These are phyloP conservation scores for Taphrina betulina DNA, from an alignment of 1,139 yeast genomes.

Conservation along the genomic window DNA sequence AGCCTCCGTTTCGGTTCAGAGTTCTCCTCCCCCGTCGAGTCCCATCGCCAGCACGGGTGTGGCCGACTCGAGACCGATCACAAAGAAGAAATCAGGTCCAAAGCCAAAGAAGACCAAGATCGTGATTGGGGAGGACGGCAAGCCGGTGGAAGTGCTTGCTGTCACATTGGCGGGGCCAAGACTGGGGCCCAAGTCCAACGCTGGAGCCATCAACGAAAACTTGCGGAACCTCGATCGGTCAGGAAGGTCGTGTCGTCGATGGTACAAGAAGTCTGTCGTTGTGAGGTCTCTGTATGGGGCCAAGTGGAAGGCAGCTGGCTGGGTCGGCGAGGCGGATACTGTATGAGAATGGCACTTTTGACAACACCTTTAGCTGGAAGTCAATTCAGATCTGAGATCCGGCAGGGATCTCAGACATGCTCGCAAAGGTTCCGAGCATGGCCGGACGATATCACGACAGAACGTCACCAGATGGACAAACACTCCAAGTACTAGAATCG, in stretches of 20 bases:
- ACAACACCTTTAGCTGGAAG: too few relatives aligned
- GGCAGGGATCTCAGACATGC: too few relatives aligned
- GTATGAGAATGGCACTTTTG: too few relatives aligned
- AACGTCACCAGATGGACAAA: too few relatives aligned
- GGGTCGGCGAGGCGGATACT: background rate
- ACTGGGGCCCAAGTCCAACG: conserved; percentile 39
- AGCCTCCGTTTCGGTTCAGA: conserved; percentile 6
- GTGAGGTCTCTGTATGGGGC: conserved; percentile 49
- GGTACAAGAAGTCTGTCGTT: conserved; percentile 50
- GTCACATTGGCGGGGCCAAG: conserved; percentile 29
- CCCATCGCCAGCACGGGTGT: background rate
- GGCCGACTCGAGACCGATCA: background rate
- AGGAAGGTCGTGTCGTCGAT: conserved; percentile 51
- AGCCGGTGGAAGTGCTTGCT: conserved; percentile 8
- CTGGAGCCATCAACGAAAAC: conserved; percentile 37
- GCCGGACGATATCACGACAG: too few relatives aligned
- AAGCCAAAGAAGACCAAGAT: conserved; percentile 21
- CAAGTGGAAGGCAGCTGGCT: conserved; percentile 15
- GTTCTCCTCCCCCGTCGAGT: conserved; percentile 22
- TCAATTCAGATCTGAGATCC: too few relatives aligned
- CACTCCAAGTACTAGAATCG: too few relatives aligned
- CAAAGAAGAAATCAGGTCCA: conserved; percentile 17
- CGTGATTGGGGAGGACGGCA: conserved; percentile 13
- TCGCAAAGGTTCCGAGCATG: too few relatives aligned
- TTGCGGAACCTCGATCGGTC: conserved; percentile 48